phyloP scores from a whole-genome alignment of 768 basidiomycete species.

The Sutorius australiensis region DNA sequence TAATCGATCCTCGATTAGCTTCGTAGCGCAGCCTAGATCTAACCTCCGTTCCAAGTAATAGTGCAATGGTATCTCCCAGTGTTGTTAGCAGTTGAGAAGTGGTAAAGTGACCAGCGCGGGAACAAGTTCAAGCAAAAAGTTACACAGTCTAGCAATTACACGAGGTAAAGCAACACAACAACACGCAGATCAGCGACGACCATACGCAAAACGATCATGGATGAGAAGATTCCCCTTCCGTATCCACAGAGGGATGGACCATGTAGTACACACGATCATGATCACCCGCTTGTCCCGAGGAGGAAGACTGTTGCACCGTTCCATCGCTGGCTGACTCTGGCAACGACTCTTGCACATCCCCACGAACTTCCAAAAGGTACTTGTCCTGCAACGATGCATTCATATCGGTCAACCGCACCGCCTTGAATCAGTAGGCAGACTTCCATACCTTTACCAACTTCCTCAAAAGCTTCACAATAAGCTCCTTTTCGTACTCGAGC shows the following conservation, averaged over 20 bases:
- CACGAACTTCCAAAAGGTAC: conserved; percentile 78
- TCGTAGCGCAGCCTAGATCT: background rate
- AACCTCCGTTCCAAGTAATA: background rate
- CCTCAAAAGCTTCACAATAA: conserved; percentile 83
- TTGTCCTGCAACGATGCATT: conserved; percentile 53
- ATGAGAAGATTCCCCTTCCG: conserved; percentile 46
- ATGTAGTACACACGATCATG: conserved; percentile 78
- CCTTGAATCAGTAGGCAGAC: background rate
- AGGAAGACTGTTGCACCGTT: conserved; percentile 44
- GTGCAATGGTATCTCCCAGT: background rate
- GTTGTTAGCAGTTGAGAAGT: background rate
- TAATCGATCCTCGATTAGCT: background rate
- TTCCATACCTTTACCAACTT: conserved; percentile 81
- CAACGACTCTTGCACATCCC: conserved; percentile 79
- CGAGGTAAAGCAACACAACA: conserved; percentile 6
- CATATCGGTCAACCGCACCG: background rate
- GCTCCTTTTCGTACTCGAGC: conserved; percentile 84
- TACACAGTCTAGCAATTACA: conserved; percentile 2
- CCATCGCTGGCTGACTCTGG: conserved; percentile 60
- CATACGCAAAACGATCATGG: conserved; percentile 10
- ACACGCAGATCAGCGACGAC: conserved; percentile 8
- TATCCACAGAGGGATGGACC: conserved; percentile 86
- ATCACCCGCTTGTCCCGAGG: conserved; percentile 48
- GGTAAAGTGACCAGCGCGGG: background rate
- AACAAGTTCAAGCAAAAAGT: background rate